Conservation (phyloP, 345 rosid genomes). For the Camelina laxa region DNA sequence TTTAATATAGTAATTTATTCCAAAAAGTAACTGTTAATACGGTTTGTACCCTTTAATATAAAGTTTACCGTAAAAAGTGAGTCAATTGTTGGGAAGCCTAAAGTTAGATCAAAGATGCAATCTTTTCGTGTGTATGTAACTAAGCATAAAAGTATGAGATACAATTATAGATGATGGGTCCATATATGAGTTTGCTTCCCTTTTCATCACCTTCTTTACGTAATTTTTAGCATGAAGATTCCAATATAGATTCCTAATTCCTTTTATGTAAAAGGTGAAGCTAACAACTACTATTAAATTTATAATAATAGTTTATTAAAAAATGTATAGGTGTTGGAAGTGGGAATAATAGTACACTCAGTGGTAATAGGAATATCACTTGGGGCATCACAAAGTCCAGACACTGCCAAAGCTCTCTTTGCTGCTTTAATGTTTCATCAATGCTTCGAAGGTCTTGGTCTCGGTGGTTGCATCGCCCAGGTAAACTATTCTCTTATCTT, state of each 20-base stretch:
- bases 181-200: conserved; percentile 22
- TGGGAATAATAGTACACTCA: conserved; percentile 76
- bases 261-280: conserved; percentile 9
- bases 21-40: conserved; percentile 25
- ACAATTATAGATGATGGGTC: conserved; percentile 12
- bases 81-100: conserved; percentile 1
- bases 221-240: conserved; percentile 22
- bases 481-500: conserved; percentile 30
- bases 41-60: conserved; percentile 14
- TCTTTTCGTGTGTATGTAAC: conserved; percentile 22
- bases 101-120: conserved; percentile 18
- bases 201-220: conserved; percentile 27
- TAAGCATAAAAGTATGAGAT: conserved; percentile 20
- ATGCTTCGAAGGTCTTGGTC: conserved; percentile 76
- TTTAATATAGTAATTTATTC: conserved; percentile 2
- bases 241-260: conserved; percentile 17
- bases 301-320: too few relatives aligned
- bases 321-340: conserved; percentile 55
- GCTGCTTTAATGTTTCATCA: conserved; percentile 77
- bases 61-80: conserved; percentile 20
- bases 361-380: conserved; percentile 69
- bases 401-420: conserved; percentile 52
- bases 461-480: conserved; percentile 72
- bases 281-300: not conserved
- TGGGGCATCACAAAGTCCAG: conserved; percentile 63